phyloP scores from a whole-genome alignment of 2,329 filamentous ascomycete species.

The Daldinia sp. region DNA sequence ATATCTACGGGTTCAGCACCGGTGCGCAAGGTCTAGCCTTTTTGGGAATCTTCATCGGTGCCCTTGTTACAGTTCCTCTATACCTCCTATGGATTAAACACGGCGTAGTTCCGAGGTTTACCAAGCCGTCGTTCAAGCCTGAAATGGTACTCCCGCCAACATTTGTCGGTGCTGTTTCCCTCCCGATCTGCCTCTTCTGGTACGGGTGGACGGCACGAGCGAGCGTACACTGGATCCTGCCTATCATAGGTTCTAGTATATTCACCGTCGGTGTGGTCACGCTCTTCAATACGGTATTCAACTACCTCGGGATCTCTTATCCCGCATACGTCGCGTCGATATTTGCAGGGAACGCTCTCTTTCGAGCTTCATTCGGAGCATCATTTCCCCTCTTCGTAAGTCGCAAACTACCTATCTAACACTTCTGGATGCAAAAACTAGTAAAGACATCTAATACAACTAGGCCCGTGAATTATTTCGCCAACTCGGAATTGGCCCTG shows the following conservation, averaged over 20 bases:
- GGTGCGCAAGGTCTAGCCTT: conserved; percentile 63
- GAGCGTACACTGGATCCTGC: conserved; percentile 68
- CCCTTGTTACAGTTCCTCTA: conserved; percentile 56
- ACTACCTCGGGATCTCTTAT: conserved; percentile 46
- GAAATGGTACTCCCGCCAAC: conserved; percentile 74
- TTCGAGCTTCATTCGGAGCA: conserved; percentile 43
- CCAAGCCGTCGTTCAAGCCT: conserved; percentile 69
- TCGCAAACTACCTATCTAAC: not conserved
- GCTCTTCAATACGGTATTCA: conserved; percentile 47
- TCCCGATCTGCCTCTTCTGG: conserved; percentile 67
- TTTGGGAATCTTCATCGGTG: conserved; percentile 60
- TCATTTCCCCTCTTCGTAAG: conserved; percentile 46
- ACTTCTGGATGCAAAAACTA: no score
- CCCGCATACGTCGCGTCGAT: conserved; percentile 42
- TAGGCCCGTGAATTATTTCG: conserved; percentile 29
- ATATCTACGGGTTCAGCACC: conserved; percentile 63
- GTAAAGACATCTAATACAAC: not conserved
- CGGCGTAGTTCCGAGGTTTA: conserved; percentile 72
- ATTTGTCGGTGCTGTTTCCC: conserved; percentile 67
- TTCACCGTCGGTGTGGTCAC: conserved; percentile 53
- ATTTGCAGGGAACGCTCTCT: conserved; percentile 45
- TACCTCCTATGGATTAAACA: conserved; percentile 64
- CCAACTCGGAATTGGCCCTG: conserved; percentile 40
- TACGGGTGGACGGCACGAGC: conserved; percentile 68
- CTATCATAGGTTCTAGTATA: conserved; percentile 63